Evolutionary conservation across 106 monocot genomes (phyloP).

Genomic region (Chionographis japonica): DNA sequence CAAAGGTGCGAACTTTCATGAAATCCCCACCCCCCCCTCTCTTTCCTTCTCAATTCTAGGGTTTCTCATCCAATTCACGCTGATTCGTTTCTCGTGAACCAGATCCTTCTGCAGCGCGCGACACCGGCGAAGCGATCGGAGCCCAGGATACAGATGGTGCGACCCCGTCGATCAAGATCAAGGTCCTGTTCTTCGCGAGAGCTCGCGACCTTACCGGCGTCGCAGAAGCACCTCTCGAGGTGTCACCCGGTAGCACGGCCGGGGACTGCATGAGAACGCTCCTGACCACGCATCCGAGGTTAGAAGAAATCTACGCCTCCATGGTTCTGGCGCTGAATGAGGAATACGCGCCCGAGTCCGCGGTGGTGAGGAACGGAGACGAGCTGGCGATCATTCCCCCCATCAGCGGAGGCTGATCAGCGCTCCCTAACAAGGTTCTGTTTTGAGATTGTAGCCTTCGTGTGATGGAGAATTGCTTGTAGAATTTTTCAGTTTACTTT

Average conservation of each 20-base stretch:
- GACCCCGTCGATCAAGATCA: constrained; percentile 29
- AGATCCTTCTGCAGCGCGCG: background rate
- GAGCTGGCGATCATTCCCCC: constrained; percentile 98
- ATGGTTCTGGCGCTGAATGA: constrained; percentile 82
- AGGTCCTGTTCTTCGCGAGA: constrained; percentile 84
- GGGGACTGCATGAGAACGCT: constrained; percentile 54
- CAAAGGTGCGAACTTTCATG: constrained; percentile 6
- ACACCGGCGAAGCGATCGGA: background rate
- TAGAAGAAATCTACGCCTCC: constrained; percentile 54
- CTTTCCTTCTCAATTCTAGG: background rate
- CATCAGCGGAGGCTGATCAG: constrained; percentile 71
- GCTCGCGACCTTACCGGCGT: constrained; percentile 78
- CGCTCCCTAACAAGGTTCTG: too few relatives aligned
- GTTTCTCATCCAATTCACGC: background rate
- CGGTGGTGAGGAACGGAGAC: constrained; percentile 57
- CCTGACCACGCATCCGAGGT: constrained; percentile 40
- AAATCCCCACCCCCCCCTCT: background rate
- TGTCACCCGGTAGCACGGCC: constrained; percentile 53
- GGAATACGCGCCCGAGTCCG: constrained; percentile 64
- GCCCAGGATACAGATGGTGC: background rate
- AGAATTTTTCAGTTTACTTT: too few relatives aligned
- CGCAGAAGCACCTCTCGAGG: constrained; percentile 24
- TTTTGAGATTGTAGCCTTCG: background rate
- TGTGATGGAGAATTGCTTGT: too few relatives aligned
- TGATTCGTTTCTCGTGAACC: background rate